Evolutionary conservation across 768 basidiomycete genomes (phyloP), one percentile per base, ranked within the genome.

Genomic region (Dendrothele bispora): DNA sequence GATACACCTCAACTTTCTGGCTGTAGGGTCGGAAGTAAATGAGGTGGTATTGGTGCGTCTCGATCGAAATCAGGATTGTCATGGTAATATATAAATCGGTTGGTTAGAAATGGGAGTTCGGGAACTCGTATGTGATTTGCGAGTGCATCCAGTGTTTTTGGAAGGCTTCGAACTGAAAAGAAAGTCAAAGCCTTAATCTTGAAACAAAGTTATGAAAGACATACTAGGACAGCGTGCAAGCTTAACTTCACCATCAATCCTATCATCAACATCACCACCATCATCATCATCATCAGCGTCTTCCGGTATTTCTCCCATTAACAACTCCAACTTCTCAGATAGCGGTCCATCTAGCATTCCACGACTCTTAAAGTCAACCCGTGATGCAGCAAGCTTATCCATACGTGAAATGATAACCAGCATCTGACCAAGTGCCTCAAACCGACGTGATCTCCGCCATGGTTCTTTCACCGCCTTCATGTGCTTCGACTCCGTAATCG

Each of bases 31-130:
- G 28, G 67, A 55, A 56, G 11, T 45, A 39, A 5, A 47, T 32
- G 27, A 56, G 45, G 3, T 40, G 15, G 20, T 52, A 18, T 10
- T 50, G 25, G n/a, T 39, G 48, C 22, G 18, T 50, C 17, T 17
- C 35, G 32, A 6, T n/a, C 36, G 1, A 30, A 22, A 22, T 53
- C 39, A 1, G 41, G 42, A 34, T 58, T 30, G 18, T 46, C 12
- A 24, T 52, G 53, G 6, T 44, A 39, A 28, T 36, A 54, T 1
- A 59, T 49, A 47, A 57, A 61, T 10, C 41, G 55, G 4, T 47
- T 48, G 5, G 55, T 18, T 20, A 56, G 50, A 7, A 38, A 36
- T 1, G 50, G 47, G 14, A 59, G 52, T 5, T 36, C 15, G 21
- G 55, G 55, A 32, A 55, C 53, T 4, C 48, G 8, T 22, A 58